These are phyloP conservation scores for Barbarea vulgaris DNA, from an alignment of 345 rosid species.

Conservation along the genomic window DNA sequence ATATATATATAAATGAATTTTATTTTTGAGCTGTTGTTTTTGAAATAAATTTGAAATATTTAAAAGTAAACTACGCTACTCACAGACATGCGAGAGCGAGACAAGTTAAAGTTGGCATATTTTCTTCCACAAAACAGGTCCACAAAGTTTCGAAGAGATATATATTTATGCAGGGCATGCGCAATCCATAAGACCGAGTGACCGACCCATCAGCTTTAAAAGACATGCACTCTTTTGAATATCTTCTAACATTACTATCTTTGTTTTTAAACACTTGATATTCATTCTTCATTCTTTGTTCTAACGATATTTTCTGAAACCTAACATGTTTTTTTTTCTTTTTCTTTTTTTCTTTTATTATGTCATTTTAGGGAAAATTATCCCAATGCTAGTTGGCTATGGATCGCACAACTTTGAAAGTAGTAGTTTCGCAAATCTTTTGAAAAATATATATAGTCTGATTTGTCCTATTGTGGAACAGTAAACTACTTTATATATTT, in stretches of 20 bases:
- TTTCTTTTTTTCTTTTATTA: conserved; percentile 8
- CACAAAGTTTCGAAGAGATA: conserved; percentile 15
- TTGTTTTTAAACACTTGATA: neutral
- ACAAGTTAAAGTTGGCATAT: conserved; percentile 14
- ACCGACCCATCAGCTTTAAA: conserved; percentile 7
- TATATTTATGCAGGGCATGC: conserved; percentile 15
- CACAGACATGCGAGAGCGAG: neutral
- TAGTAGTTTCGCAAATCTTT: neutral
- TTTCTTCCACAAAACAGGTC: conserved; percentile 28
- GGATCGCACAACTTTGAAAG: conserved; percentile 1
- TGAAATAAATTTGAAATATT: neutral
- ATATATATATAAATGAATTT: too few species aligned
- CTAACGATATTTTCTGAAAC: neutral
- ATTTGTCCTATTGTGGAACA: neutral
- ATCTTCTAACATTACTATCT: conserved; percentile 8
- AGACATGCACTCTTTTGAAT: conserved; percentile 2
- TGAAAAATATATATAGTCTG: neutral
- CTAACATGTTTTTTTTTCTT: neutral
- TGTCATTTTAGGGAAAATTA: neutral
- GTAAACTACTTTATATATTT: neutral
- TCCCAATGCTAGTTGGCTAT: neutral
- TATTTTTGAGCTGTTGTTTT: neutral
- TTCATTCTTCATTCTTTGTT: neutral
- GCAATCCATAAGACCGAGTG: conserved; percentile 15
- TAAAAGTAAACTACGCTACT: neutral